Base-by-base conservation (phyloP, 345 rosid species). In the Eucalyptus grandis region DNA sequence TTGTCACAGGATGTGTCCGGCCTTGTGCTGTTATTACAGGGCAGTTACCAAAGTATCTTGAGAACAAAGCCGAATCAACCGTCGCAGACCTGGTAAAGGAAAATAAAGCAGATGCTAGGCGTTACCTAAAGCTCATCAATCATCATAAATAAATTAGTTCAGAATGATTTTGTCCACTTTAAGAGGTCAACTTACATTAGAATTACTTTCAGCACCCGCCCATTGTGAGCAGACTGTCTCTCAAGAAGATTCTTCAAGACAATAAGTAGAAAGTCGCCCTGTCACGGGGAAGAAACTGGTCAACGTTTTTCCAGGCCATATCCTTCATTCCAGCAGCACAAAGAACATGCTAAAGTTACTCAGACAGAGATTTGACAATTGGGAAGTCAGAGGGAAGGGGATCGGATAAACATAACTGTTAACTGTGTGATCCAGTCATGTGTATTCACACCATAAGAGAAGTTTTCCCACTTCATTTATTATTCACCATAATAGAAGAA, bases 261-360 rank as follows among this genome's bases (percentile, higher is more conserved):
- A 92, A 96, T 96, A 88, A 97, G 99, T 53, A 97, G 95, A 93
- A 97, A 97, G 93, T 96, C 99, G 89, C 98, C 97, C 99, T 97
- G 95, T 86, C 80, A 82, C 31, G 85, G 27, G 60, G 53, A 88
- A 87, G 67, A 49, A 91, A 88, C 65, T 87, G 72, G 87, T 89
- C 89, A 88, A 86, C 27, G 26, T n/a, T 26, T 49, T n/a, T 31
- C 56, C 87, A 40, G 69, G 31, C 43, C 54, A 62, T 86, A 50
- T 44, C 40, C 47, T 37, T 88, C 49, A 27, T 69, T 26, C 60
- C 54, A 58, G 60, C 50, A 56, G 34, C n/a, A 86, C 15, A 77
- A 77, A 77, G 47, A 77, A 77, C 30, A 37, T 77, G 47, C 47
- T 77, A 77, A 77, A 77, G 14, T 77, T 77, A 40, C 83, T 19